Conservation (phyloP, 495 filamentous ascomycete species). For the Trichoderma virens region DNA sequence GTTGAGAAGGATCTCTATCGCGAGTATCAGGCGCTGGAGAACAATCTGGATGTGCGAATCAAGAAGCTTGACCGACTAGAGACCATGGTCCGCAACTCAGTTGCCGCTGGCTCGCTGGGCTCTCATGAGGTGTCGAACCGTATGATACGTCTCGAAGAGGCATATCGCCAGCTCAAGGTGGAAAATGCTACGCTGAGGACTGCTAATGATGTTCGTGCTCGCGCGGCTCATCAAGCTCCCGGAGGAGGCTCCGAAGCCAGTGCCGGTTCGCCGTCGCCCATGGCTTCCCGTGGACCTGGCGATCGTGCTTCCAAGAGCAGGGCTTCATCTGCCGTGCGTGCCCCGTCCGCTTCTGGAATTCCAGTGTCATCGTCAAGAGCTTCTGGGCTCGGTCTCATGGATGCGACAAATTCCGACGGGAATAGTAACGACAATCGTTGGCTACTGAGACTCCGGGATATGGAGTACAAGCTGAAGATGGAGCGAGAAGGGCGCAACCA, state of each 20-base stretch:
- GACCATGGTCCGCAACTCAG: conserved; percentile 52
- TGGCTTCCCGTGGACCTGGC: conserved; percentile 41
- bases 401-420: conserved; percentile 12
- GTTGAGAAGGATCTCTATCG: conserved; percentile 84
- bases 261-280: conserved; percentile 39
- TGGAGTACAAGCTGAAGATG: conserved; percentile 81
- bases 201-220: conserved; percentile 36
- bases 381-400: conserved; percentile 16
- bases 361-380: conserved; percentile 12
- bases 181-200: conserved; percentile 69
- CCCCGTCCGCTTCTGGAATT: conserved; percentile 11
- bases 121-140: conserved; percentile 37
- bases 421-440: conserved; percentile 55
- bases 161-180: conserved; percentile 74
- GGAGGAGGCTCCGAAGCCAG: conserved; percentile 22
- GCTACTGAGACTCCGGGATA: conserved; percentile 74
- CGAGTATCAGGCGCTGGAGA: conserved; percentile 83
- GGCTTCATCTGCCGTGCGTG: conserved; percentile 17
- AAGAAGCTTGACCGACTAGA: conserved; percentile 88
- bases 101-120: conserved; percentile 36
- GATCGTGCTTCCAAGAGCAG: conserved; percentile 20
- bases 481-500: conserved; percentile 82
- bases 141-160: conserved; percentile 62
- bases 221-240: conserved; percentile 23
- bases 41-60: conserved; percentile 64